Conservation (phyloP, 306 rosid species). For the Dicorynia guianensis region DNA sequence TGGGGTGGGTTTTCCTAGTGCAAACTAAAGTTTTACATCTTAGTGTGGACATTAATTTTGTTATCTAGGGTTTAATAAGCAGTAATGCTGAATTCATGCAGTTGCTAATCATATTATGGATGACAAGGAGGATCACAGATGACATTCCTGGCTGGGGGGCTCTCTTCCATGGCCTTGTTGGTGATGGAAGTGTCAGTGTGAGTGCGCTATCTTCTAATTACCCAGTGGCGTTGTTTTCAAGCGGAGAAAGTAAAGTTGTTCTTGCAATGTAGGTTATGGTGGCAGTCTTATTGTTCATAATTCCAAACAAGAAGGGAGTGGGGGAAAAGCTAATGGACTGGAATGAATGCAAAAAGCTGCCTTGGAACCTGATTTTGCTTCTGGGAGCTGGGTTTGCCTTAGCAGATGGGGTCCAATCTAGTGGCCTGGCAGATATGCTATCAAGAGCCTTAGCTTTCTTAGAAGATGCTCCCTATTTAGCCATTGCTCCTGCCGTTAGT, state of each 20-base stretch:
- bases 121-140: constrained; percentile 88
- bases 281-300: constrained; percentile 81
- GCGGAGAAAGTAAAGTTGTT: not conserved
- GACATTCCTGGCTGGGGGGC: constrained; percentile 94
- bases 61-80: not conserved
- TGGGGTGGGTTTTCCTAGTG: constrained; percentile 55
- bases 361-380: constrained; percentile 82
- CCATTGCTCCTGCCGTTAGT: constrained; percentile 74
- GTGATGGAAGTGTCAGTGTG: constrained; percentile 91
- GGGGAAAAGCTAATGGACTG: constrained; percentile 93
- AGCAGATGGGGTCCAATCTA: constrained; percentile 81
- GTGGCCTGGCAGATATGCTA: constrained; percentile 75
- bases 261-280: constrained; percentile 65
- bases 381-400: constrained; percentile 92
- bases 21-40: not conserved
- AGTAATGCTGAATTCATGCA: constrained; percentile 35
- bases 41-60: not conserved
- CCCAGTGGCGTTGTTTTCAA: not conserved
- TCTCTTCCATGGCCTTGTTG: constrained; percentile 76
- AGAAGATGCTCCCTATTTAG: constrained; percentile 66
- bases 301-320: constrained; percentile 74
- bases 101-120: constrained; percentile 81
- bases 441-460: constrained; percentile 66
- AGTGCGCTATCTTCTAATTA: constrained; percentile 26
- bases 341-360: constrained; percentile 90